Conservation (phyloP, 2,329 filamentous ascomycete genomes). For the Cladophialophora bantiana region DNA sequence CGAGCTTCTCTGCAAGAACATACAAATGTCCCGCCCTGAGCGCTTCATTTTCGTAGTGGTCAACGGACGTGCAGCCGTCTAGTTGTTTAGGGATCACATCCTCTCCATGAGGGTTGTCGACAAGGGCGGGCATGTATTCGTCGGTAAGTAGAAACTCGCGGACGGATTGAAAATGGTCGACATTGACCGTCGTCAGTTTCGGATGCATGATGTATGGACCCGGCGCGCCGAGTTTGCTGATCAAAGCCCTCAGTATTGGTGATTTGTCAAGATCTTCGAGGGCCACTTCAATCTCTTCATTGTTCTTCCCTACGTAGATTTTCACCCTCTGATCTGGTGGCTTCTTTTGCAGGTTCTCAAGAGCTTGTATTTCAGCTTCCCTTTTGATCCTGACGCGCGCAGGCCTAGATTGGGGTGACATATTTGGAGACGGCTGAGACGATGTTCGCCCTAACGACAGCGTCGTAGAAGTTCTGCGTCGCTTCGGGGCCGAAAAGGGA, state of each 20-base stretch:
- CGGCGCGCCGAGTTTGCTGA: conserved; percentile 18
- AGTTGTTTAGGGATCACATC: conserved; percentile 26
- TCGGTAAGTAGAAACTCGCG: conserved; percentile 29
- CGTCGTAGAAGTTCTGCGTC: conserved; percentile 2
- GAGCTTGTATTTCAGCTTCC: conserved; percentile 24
- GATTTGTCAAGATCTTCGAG: conserved; percentile 34
- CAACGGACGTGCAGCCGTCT: conserved; percentile 15
- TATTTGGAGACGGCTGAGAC: neutral
- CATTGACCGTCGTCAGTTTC: conserved; percentile 25
- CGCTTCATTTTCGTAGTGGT: conserved; percentile 29
- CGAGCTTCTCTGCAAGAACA: conserved; percentile 30
- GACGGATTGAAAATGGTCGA: conserved; percentile 33
- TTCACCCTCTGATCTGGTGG: conserved; percentile 23
- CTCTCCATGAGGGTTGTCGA: conserved; percentile 19
- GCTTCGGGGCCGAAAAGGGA: neutral
- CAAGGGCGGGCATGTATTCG: conserved; percentile 34
- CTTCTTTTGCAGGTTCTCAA: neutral
- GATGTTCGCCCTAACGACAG: neutral
- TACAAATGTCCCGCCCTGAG: conserved; percentile 29
- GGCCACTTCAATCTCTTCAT: conserved; percentile 22
- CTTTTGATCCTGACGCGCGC: conserved; percentile 23
- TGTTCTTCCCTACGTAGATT: conserved; percentile 33
- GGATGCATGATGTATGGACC: conserved; percentile 38
- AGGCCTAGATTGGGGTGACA: conserved; percentile 4
- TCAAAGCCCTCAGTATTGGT: conserved; percentile 26